Evolutionary conservation across 2,329 filamentous ascomycete genomes (phyloP).

Genomic region (Exserohilum rostratum): DNA sequence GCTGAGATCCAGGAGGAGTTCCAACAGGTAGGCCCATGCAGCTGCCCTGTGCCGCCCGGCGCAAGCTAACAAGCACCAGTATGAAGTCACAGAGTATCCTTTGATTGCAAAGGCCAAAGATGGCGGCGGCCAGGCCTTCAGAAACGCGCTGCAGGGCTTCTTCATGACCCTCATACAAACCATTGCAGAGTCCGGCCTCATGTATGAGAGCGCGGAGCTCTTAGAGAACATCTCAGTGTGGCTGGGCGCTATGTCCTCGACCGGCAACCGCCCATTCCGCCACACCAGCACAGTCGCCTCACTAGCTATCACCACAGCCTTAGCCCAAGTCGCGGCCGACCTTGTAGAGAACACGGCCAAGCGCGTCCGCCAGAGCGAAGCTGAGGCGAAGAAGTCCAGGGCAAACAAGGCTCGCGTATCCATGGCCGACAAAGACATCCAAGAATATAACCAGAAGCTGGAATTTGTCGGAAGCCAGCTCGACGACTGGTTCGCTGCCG

Average conservation of each 20-base stretch:
- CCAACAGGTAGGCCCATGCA: conserved; percentile 67
- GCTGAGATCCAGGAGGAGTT: conserved; percentile 87
- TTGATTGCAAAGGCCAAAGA: conserved; percentile 81
- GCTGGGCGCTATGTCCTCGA: conserved; percentile 90
- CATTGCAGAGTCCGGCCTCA: conserved; percentile 78
- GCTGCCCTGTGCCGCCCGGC: background rate
- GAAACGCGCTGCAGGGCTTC: conserved; percentile 77
- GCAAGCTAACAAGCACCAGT: conserved; percentile 49
- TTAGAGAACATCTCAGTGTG: conserved; percentile 90
- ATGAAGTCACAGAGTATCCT: conserved; percentile 88
- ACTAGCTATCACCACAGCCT: conserved; percentile 76
- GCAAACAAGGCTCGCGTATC: conserved; percentile 80
- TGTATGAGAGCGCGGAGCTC: conserved; percentile 78
- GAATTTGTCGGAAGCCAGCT: conserved; percentile 74
- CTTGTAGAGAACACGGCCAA: conserved; percentile 76
- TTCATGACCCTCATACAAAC: conserved; percentile 77
- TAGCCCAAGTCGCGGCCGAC: conserved; percentile 75
- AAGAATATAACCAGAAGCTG: conserved; percentile 72
- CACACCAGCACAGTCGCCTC: conserved; percentile 91
- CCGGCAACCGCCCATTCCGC: conserved; percentile 83
- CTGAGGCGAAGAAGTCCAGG: conserved; percentile 72
- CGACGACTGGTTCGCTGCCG: conserved; percentile 85
- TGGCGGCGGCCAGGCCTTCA: conserved; percentile 78
- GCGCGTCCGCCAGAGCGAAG: conserved; percentile 77
- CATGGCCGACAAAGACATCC: conserved; percentile 73